Evolutionary conservation across 306 rosid species (phyloP), one percentile per base, ranked within the genome.

Genomic region (Citrullus amarus): DNA sequence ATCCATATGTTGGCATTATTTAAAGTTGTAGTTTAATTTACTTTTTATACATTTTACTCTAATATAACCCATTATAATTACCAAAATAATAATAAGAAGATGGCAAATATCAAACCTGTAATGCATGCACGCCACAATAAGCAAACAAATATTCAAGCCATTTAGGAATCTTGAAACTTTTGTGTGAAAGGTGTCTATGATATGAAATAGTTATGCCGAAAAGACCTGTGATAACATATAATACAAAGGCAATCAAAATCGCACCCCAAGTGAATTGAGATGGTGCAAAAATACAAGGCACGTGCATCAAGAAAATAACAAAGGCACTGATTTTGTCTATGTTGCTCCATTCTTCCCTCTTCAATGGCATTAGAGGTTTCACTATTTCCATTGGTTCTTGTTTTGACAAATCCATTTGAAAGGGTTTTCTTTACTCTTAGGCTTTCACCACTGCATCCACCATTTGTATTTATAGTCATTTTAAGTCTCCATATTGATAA

Each of bases 141-240:
- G 25, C 59, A 18, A 55, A 18, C 5, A 7, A 55, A 3, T 55
- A 55, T 18, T 55, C 59, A 6, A 55, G 10, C 10, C 3, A 7
- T 18, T 55, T 55, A 2, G 59, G 25, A 18, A 55, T 9, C 1
- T 18, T 1, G 10, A 62, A 62, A 30, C 69, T 62, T 68, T 80
- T 80, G 51, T 93, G 98, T 36, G 98, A 87, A 41, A 93, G 97
- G 78, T 93, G 81, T 82, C 96, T 87, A 61, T 92, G 98, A 43
- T 79, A 93, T 55, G 97, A 93, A 3, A 90, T 82, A n/a, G 90
- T 92, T 44, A 92, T 90, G 0, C 96, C 94, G 6, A 53, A 53
- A 0, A 91, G 89, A 20, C 96, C 93, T 2, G 97, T 93, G 28
- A 88, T 83, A 59, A 86, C 25, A 80, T 90, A 93, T 20, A 93